Base-by-base conservation (phyloP, 2,329 filamentous ascomycete species). In the Colletotrichum tamarilloi region DNA sequence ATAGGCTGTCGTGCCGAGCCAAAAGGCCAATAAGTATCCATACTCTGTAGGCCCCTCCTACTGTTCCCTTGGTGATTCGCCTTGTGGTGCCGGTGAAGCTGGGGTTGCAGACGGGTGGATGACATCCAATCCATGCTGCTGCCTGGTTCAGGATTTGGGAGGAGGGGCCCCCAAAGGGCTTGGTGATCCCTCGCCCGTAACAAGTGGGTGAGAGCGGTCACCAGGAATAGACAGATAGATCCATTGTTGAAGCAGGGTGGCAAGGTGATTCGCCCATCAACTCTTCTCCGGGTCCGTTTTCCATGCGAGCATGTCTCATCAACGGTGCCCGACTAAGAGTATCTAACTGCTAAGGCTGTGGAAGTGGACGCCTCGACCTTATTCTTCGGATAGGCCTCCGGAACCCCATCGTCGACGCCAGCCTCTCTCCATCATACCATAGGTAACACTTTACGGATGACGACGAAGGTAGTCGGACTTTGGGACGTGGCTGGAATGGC, bases 91-190 rank as follows among this genome's bases (percentile, higher is more conserved):
- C 5, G 35, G 56, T 24, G 66, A 42, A 38, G 53, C 16, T 32
- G 46, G 53, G 55, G 49, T 62, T 66, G 62, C 35, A 35, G 67
- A 62, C 56, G 70, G 67, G 60, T 64, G 58, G 60, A 70, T 73
- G 70, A 57, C 67, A 70, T 70, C 67, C 67, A 73, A 73, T 62
- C 67, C 67, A 70, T 73, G 70, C 57, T 70, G 70, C 67, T 73
- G 70, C 70, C 70, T 73, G 67, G 52, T 46, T 24, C 56, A 57
- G 67, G 53, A 57, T 62, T 63, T 32, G 30, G 16, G 53, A 22
- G 52, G 22, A 42, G 26, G 28, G 52, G 42, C 62, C 26, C 24
- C 53, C 53, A 60, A 60, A 57, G 65, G 53, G 53, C 58, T 60
- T 69, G 53, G 70, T 69, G 66, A 55, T 60, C 65, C 59, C 24